These are phyloP conservation scores for Trematosphaeria pertusa DNA, from an alignment of 2,329 filamentous ascomycete species.

Conservation along the genomic window DNA sequence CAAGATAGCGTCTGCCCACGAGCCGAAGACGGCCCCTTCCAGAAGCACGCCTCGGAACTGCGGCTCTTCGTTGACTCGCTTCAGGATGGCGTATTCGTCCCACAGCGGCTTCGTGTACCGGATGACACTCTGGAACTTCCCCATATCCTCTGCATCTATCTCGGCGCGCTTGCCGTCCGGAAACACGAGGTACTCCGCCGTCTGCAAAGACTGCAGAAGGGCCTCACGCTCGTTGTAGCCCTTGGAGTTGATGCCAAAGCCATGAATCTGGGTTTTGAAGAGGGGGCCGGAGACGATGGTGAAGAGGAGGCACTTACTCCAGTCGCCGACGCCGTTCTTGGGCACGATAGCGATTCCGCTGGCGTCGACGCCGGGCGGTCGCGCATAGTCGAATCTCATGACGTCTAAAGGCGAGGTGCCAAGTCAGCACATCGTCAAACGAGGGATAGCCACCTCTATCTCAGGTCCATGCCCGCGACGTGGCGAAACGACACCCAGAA, in stretches of 20 bases:
- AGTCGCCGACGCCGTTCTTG: not conserved
- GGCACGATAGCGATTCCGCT: slow-evolving; percentile 1
- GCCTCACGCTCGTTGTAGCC: not conserved
- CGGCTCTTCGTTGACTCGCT: not conserved
- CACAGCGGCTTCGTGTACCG: slow-evolving; percentile 3
- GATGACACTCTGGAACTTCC: not conserved
- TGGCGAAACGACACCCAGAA: no score
- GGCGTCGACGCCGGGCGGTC: not conserved
- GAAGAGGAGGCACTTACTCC: not conserved
- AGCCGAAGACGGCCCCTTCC: slow-evolving; percentile 1
- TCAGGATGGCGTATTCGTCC: slow-evolving; percentile 5
- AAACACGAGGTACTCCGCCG: not conserved
- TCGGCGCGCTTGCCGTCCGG: not conserved
- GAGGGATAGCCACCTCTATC: no score
- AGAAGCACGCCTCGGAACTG: not conserved
- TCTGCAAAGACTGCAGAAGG: not conserved
- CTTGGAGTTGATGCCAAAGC: not conserved
- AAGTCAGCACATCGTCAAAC: no score
- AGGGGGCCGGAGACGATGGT: not conserved
- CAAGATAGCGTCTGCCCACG: slow-evolving; percentile 2
- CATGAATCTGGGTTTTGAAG: not conserved
- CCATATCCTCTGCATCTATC: not conserved
- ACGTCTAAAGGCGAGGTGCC: not conserved
- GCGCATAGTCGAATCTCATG: not conserved
- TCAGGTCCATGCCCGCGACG: no score